Evolutionary conservation across 345 rosid species (phyloP).

Genomic region (Gossypium ekmanianum): DNA sequence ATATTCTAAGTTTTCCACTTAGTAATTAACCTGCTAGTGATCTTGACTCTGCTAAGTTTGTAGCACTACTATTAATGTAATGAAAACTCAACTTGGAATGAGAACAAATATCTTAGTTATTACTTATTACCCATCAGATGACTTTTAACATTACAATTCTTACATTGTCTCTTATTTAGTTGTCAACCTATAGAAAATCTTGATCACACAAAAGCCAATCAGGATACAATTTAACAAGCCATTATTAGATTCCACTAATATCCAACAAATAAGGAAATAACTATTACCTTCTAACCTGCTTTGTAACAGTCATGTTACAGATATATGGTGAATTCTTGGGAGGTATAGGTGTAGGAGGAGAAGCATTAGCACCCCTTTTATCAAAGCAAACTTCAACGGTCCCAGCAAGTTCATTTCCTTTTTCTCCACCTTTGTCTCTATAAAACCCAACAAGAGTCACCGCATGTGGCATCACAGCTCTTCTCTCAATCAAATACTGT

Average conservation of each 20-base stretch:
- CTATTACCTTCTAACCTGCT: constrained; percentile 62
- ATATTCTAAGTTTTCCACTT: neutral
- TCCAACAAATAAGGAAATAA: neutral
- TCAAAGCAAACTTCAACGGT: constrained; percentile 88
- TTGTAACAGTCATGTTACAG: constrained; percentile 83
- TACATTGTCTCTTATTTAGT: neutral
- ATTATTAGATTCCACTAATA: neutral
- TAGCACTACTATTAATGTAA: neutral
- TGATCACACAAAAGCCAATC: neutral
- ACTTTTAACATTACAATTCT: neutral
- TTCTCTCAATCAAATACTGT: constrained; percentile 79
- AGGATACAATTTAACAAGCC: neutral
- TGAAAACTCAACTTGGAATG: neutral
- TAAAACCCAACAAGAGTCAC: constrained; percentile 73
- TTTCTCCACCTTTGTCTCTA: constrained; percentile 30
- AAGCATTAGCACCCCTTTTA: constrained; percentile 65
- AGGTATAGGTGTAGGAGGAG: constrained; percentile 73
- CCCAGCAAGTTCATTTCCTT: constrained; percentile 59
- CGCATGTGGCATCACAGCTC: constrained; percentile 68
- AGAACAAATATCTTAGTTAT: neutral
- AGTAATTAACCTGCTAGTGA: neutral
- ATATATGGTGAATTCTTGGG: constrained; percentile 78
- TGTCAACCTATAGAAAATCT: neutral
- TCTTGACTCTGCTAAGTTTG: neutral
- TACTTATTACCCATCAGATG: neutral